phyloP scores from a whole-genome alignment of 2,329 filamentous ascomycete genomes.

The Rhytidhysteron rufulum region DNA sequence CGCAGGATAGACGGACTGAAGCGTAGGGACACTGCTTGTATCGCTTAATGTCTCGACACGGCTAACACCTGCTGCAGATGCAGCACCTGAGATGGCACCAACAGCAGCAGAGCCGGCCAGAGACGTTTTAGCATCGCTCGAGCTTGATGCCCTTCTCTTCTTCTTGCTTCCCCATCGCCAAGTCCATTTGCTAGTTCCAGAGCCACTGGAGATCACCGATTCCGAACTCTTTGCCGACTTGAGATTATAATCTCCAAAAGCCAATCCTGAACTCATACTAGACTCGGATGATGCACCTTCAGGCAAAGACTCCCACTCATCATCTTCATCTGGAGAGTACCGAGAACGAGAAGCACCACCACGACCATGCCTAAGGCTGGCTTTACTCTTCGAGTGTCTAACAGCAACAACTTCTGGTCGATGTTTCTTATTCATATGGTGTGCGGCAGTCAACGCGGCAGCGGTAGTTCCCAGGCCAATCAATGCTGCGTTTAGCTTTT shows the following conservation, averaged over 20 bases:
- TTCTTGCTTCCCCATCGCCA: slow-evolving; percentile 58
- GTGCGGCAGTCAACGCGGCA: slow-evolving; percentile 44
- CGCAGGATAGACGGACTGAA: slow-evolving; percentile 65
- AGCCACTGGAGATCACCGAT: slow-evolving; percentile 52
- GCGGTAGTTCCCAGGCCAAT: slow-evolving; percentile 46
- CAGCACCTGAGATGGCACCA: slow-evolving; percentile 41
- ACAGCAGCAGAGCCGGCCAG: slow-evolving; percentile 33
- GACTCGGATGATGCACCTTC: slow-evolving; percentile 40
- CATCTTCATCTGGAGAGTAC: slow-evolving; percentile 48
- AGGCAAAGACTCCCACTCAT: slow-evolving; percentile 42
- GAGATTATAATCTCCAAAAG: slow-evolving; percentile 52
- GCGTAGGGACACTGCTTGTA: slow-evolving; percentile 43
- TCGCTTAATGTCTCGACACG: slow-evolving; percentile 46
- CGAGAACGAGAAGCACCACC: slow-evolving; percentile 18
- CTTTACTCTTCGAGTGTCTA: slow-evolving; percentile 25
- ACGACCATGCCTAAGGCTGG: slow-evolving; percentile 14
- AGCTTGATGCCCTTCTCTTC: slow-evolving; percentile 32
- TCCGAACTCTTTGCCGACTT: slow-evolving; percentile 45
- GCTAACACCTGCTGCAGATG: slow-evolving; percentile 44
- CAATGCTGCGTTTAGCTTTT: slow-evolving; percentile 45
- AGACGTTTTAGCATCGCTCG: slow-evolving; percentile 34
- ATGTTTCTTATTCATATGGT: slow-evolving; percentile 26
- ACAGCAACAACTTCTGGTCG: slow-evolving; percentile 32
- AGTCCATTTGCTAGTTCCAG: slow-evolving; percentile 55
- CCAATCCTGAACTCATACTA: slow-evolving; percentile 56